Evolutionary conservation across 345 rosid genomes (phyloP).

Genomic region (Citrus mangshanensis): DNA sequence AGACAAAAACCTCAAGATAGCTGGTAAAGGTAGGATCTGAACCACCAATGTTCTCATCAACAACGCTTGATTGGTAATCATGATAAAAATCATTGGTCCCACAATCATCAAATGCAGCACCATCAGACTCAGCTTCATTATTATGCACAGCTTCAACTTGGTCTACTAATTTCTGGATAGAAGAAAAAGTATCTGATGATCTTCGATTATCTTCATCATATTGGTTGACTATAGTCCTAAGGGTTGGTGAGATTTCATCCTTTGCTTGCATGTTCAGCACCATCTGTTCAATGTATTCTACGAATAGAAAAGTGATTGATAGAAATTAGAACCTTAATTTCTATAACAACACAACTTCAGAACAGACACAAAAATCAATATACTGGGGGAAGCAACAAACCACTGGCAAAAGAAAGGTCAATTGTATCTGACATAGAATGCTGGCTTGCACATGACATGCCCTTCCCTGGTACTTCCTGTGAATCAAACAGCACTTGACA

Average conservation of each 20-base stretch:
- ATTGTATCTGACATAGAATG: slow-evolving; percentile 46
- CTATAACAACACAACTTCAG: neutral
- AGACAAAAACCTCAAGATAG: slow-evolving; percentile 54
- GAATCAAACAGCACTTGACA: slow-evolving; percentile 95
- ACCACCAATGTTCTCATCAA: slow-evolving; percentile 44
- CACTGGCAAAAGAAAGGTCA: slow-evolving; percentile 79
- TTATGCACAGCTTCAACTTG: slow-evolving; percentile 31
- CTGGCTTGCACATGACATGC: slow-evolving; percentile 41
- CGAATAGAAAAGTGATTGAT: slow-evolving; percentile 19
- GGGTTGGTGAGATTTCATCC: slow-evolving; percentile 81
- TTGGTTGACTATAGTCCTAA: slow-evolving; percentile 48
- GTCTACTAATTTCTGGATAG: slow-evolving; percentile 38
- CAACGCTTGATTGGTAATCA: slow-evolving; percentile 46
- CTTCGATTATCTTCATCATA: slow-evolving; percentile 75
- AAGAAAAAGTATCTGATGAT: slow-evolving; percentile 47
- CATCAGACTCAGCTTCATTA: slow-evolving; percentile 43
- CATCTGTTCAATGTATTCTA: slow-evolving; percentile 76
- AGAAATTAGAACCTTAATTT: neutral
- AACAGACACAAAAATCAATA: neutral
- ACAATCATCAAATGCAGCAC: slow-evolving; percentile 48
- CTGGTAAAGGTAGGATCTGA: slow-evolving; percentile 47
- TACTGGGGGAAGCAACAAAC: slow-evolving; percentile 35
- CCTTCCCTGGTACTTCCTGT: slow-evolving; percentile 79
- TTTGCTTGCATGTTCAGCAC: slow-evolving; percentile 51
- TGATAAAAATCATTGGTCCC: slow-evolving; percentile 46